Evolutionary conservation across 306 rosid genomes (phyloP).

Genomic region (Lathyrus oleraceus): DNA sequence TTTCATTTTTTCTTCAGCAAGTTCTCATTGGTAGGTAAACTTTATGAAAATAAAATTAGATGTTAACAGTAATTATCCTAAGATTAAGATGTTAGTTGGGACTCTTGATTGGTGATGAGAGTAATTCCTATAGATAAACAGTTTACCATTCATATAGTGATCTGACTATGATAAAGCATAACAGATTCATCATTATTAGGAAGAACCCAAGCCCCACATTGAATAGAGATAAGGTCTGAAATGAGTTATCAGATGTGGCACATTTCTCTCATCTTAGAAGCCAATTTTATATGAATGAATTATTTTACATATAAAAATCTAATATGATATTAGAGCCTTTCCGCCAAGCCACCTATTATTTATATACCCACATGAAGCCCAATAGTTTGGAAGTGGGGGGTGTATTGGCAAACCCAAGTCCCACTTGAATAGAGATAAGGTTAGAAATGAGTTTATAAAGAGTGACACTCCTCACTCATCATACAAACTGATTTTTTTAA

Average conservation of each 20-base stretch:
- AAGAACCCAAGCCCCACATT: not conserved
- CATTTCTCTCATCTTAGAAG: not conserved
- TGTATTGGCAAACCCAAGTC: not conserved
- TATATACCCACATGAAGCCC: not conserved
- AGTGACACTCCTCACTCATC: not conserved
- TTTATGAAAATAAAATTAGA: constrained; percentile 3
- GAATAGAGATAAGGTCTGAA: not conserved
- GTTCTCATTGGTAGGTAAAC: constrained; percentile 25
- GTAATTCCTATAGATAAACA: not conserved
- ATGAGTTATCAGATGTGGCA: not conserved
- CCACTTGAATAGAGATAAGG: not conserved
- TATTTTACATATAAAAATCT: not conserved
- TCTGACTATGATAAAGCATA: constrained; percentile 5
- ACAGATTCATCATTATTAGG: not conserved
- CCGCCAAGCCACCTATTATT: not conserved
- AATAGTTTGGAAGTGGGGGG: not conserved
- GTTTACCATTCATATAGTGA: not conserved
- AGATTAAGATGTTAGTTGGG: constrained; percentile 18
- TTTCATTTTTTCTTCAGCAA: not conserved
- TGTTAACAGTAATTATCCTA: not conserved
- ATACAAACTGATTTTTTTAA: not conserved
- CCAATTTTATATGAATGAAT: not conserved
- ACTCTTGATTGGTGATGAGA: constrained; percentile 18
- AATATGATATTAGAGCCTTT: not conserved
- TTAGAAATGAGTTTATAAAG: not conserved